Evolutionary conservation across 768 basidiomycete species (phyloP).

Genomic region (Lepiota brunneoincarnata): DNA sequence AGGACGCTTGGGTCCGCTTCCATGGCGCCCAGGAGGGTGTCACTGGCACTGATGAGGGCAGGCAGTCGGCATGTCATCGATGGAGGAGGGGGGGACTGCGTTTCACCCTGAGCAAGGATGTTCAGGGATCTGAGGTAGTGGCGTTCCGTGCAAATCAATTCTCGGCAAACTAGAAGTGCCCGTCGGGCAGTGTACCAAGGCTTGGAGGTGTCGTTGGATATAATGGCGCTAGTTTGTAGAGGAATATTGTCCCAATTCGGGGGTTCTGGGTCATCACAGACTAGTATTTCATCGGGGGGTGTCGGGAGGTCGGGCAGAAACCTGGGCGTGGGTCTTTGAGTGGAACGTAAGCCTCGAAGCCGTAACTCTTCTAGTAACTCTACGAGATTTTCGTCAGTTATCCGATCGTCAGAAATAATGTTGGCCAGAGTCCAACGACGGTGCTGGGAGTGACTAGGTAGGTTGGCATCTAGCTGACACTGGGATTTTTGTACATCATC

Average conservation of each 20-base stretch:
- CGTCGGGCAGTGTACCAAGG: slow-evolving; percentile 36
- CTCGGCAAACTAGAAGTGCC: slow-evolving; percentile 37
- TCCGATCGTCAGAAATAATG: slow-evolving; percentile 2
- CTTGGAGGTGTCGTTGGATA: background rate
- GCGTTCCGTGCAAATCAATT: slow-evolving; percentile 41
- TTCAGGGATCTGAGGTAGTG: slow-evolving; percentile 37
- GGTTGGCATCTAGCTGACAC: background rate
- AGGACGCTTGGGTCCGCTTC: slow-evolving; percentile 60
- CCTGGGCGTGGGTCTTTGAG: background rate
- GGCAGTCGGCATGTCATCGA: slow-evolving; percentile 50
- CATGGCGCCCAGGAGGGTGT: slow-evolving; percentile 43
- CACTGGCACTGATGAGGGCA: slow-evolving; percentile 48
- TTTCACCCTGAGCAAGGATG: slow-evolving; percentile 31
- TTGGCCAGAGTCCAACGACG: background rate
- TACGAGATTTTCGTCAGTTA: slow-evolving; percentile 1
- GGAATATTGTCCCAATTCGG: background rate
- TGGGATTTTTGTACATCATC: too few species aligned
- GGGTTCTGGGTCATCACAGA: background rate
- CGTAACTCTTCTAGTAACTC: slow-evolving; percentile 9
- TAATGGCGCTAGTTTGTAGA: too few species aligned
- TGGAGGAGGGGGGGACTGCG: slow-evolving; percentile 43
- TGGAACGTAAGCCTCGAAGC: background rate
- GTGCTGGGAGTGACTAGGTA: background rate
- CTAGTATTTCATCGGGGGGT: slow-evolving; percentile 22
- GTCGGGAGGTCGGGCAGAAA: slow-evolving; percentile 13